Evolutionary conservation across 805 yeast species (phyloP).

Genomic region (Metschnikowia cubensis): DNA sequence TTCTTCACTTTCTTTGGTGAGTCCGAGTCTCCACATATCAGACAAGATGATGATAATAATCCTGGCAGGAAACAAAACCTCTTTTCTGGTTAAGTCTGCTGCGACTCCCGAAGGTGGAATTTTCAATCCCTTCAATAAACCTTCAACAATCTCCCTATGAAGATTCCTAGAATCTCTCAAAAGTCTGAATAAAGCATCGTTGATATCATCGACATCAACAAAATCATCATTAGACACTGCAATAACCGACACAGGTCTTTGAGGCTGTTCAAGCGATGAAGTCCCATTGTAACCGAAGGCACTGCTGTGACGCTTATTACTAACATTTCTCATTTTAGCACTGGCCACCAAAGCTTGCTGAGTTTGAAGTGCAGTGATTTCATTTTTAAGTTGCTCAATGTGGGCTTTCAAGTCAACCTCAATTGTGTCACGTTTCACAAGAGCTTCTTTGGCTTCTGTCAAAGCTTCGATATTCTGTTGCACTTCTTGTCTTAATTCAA

Average conservation of each 20-base stretch:
- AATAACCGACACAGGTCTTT: constrained; percentile 60
- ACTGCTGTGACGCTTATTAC: constrained; percentile 40
- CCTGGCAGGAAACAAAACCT: constrained; percentile 93
- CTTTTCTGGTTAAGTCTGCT: constrained; percentile 77
- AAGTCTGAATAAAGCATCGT: constrained; percentile 68
- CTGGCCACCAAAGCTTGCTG: constrained; percentile 35
- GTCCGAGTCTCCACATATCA: constrained; percentile 98
- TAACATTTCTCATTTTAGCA: constrained; percentile 30
- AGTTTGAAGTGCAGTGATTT: constrained; percentile 44
- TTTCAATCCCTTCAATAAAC: constrained; percentile 76
- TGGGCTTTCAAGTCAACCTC: constrained; percentile 64
- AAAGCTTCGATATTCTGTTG: constrained; percentile 58
- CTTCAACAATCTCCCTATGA: constrained; percentile 81
- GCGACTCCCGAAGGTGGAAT: constrained; percentile 85
- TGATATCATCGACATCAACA: constrained; percentile 60
- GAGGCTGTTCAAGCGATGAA: constrained; percentile 33
- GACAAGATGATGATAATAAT: constrained; percentile 85
- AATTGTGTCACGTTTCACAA: constrained; percentile 56
- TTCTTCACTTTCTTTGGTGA: constrained; percentile 86
- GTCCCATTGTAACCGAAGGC: constrained; percentile 35
- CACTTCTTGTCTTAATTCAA: constrained; percentile 60
- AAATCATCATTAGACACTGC: constrained; percentile 53
- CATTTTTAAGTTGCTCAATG: constrained; percentile 50
- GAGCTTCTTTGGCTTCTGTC: constrained; percentile 53
- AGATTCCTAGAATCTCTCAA: constrained; percentile 67